A percentile compares a stretch with the other conserved stretches of the same genome.
Conservation (phyloP, 1,284 basidiomycete genomes). For the Cutaneotrichosporon curvatum region DNA sequence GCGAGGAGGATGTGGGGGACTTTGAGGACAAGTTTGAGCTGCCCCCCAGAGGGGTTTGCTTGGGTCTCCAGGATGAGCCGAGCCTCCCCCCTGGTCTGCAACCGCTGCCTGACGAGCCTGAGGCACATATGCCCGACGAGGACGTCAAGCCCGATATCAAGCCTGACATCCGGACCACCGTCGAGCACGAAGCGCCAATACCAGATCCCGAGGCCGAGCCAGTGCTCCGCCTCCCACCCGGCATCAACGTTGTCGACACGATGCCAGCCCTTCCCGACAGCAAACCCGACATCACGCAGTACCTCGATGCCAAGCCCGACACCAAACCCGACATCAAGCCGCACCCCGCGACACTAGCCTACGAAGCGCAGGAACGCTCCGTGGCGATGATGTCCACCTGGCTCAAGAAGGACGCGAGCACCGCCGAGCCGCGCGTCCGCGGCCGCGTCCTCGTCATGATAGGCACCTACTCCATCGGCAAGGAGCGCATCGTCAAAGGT, state of each 20-base stretch:
- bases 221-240: no score
- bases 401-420: constrained; percentile 39
- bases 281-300: neutral
- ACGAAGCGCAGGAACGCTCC: constrained; percentile 24
- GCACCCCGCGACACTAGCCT: constrained; percentile 4
- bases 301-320: neutral
- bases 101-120: neutral
- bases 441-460: constrained; percentile 65
- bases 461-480: constrained; percentile 95
- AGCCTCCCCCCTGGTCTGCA: neutral
- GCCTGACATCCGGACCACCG: neutral
- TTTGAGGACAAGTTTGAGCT: neutral
- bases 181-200: neutral
- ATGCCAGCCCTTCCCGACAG: neutral
- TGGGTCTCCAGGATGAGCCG: neutral
- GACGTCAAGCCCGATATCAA: constrained; percentile 4
- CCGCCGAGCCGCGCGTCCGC: constrained; percentile 26
- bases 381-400: constrained; percentile 48
- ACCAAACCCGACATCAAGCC: constrained; percentile 8
- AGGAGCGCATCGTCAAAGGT: constrained; percentile 95
- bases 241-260: neutral
- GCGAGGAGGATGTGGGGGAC: constrained; percentile 19
- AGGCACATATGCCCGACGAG: neutral
- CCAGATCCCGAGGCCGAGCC: neutral
- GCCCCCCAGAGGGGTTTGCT: neutral